These are phyloP conservation scores for Neoboletus brunneissimus DNA, from an alignment of 768 basidiomycete genomes.

Conservation along the genomic window DNA sequence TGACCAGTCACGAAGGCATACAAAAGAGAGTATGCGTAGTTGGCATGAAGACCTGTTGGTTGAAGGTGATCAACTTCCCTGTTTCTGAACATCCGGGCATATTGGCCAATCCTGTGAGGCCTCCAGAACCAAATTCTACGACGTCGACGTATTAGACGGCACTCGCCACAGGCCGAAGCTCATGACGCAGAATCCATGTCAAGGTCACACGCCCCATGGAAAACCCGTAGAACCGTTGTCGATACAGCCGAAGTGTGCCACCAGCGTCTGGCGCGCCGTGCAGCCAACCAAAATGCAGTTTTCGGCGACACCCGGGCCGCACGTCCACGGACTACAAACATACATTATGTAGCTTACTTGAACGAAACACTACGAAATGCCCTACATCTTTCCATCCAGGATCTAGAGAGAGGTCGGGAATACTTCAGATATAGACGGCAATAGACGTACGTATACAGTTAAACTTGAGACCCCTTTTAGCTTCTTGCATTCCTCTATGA, in stretches of 20 bases:
- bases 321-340: background rate
- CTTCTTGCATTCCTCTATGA: slow-evolving; percentile 62
- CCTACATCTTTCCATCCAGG: slow-evolving; percentile 20
- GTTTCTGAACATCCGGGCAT: background rate
- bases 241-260: background rate
- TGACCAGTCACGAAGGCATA: background rate
- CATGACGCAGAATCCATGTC: background rate
- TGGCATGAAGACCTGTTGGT: background rate
- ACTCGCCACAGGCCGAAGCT: background rate
- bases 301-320: too few relatives aligned
- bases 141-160: background rate
- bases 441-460: slow-evolving; percentile 21
- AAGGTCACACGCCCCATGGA: background rate
- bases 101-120: background rate
- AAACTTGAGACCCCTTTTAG: slow-evolving; percentile 47
- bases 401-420: slow-evolving; percentile 13
- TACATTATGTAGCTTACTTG: background rate
- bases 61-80: background rate
- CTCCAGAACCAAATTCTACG: background rate
- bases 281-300: background rate
- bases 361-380: background rate
- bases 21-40: too few relatives aligned
- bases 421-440: background rate
- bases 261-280: background rate
- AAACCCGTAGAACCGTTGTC: background rate